Percentiles rank a stretch among this genome's conserved stretches.
Conservation (phyloP, 805 yeast genomes). For the Kluyveromyces dobzhanskii region DNA sequence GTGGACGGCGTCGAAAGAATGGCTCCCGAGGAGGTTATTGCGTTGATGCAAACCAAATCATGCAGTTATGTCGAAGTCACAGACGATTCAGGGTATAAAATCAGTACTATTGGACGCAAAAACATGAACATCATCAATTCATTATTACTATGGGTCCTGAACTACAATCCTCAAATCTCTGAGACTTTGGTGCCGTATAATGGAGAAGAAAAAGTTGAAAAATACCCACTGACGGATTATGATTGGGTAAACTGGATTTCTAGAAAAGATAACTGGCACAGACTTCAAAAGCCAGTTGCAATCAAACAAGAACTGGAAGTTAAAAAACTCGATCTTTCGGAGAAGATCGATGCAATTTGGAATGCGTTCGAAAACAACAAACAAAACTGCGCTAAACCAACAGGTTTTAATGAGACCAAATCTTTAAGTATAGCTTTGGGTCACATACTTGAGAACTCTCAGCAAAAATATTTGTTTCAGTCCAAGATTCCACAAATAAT, state of each 20-base stretch:
- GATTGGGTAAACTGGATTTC: constrained; percentile 23
- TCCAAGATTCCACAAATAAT: constrained; percentile 19
- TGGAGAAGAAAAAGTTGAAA: constrained; percentile 8
- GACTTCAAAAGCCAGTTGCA: constrained; percentile 15
- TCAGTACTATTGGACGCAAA: constrained; percentile 25
- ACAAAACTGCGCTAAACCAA: constrained; percentile 4
- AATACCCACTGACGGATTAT: constrained; percentile 22
- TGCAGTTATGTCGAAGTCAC: constrained; percentile 16
- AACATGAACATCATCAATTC: constrained; percentile 19
- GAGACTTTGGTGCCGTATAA: constrained; percentile 7
- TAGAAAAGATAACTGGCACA: constrained; percentile 18
- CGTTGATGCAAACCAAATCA: constrained; percentile 17
- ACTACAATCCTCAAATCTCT: constrained; percentile 14
- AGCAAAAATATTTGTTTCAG: constrained; percentile 12
- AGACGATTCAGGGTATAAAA: constrained; percentile 10
- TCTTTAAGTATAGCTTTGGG: constrained; percentile 23
- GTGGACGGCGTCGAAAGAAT: not conserved
- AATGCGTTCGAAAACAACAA: constrained; percentile 7
- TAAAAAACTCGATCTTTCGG: constrained; percentile 5
- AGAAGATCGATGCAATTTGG: constrained; percentile 13
- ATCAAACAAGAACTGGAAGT: constrained; percentile 1
- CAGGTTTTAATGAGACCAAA: constrained; percentile 5
- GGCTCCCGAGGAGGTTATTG: constrained; percentile 10
- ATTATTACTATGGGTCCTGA: constrained; percentile 19
- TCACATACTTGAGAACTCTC: constrained; percentile 11